These are phyloP conservation scores for Vinca major DNA, from an alignment of 305 asterid genomes.

Conservation along the genomic window DNA sequence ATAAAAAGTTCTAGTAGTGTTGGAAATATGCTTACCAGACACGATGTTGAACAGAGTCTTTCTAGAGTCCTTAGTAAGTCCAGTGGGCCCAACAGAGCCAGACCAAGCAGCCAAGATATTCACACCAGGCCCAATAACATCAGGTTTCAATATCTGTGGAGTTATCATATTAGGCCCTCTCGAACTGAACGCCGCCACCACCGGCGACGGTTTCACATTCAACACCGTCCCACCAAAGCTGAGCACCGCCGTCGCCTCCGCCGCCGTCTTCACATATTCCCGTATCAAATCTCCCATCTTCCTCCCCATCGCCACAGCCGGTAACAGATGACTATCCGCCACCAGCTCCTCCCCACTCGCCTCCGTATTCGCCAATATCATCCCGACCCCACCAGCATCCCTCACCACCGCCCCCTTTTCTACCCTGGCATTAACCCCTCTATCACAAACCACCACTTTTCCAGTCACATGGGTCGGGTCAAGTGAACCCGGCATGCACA, in stretches of 20 bases:
- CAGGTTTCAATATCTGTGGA: slow-evolving; percentile 42
- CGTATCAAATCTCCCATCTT: slow-evolving; percentile 27
- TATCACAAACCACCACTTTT: slow-evolving; percentile 39
- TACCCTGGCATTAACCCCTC: slow-evolving; percentile 37
- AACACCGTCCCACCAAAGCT: slow-evolving; percentile 40
- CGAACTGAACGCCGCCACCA: slow-evolving; percentile 42
- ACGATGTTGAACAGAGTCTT: slow-evolving; percentile 36
- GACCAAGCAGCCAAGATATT: slow-evolving; percentile 41
- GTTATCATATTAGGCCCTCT: slow-evolving; percentile 41
- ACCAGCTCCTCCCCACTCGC: slow-evolving; percentile 43
- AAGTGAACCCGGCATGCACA: slow-evolving; percentile 37
- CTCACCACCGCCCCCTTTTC: slow-evolving; percentile 41
- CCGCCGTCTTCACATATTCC: slow-evolving; percentile 20
- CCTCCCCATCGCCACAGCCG: slow-evolving; percentile 37
- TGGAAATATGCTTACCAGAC: slow-evolving; percentile 39
- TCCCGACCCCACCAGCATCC: slow-evolving; percentile 42
- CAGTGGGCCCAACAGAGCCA: slow-evolving; percentile 37
- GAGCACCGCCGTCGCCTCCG: slow-evolving; percentile 25
- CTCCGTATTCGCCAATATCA: slow-evolving; percentile 45
- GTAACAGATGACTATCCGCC: slow-evolving; percentile 43
- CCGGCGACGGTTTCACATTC: slow-evolving; percentile 45
- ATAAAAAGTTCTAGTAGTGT: no score
- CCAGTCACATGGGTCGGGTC: slow-evolving; percentile 27
- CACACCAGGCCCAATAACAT: slow-evolving; percentile 44
- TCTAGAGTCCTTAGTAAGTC: slow-evolving; percentile 26